Base-by-base conservation (phyloP, 2,329 filamentous ascomycete genomes). In the Colletotrichum melonis region DNA sequence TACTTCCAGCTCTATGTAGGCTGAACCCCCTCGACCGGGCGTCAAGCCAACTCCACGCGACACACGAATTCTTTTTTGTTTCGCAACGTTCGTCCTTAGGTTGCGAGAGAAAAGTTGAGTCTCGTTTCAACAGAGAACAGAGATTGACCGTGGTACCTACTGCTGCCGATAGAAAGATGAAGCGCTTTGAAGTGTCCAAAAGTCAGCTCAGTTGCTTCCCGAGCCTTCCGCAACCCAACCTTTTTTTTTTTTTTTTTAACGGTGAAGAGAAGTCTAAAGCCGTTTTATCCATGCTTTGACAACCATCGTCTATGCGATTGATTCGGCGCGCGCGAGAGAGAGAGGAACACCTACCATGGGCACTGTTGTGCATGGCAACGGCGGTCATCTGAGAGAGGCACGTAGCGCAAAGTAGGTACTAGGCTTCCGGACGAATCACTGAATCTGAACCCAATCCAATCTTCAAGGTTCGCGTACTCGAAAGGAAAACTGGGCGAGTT, bases 161-260 rank as follows among this genome's bases (percentile, higher is more conserved):
- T 24, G 32, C 59, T 56, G 26, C 63, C 57, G 32, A 55, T 24
- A 12, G n/a, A 11, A 11, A 35, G 32, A 35, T 11, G 32, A 30
- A 64, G 63, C 64, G 69, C 69, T 67, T 57, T 56, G 69, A 56
- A 42, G 26, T 46, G 19, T 11, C 19, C 19, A 8, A 22, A 24
- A 56, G n/a, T 64, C 62, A 26, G 26, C 28, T 64, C 49, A 55
- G 9, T 49, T 55, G 24, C 63, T 56, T 55, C 12, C 69, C 69
- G 63, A 67, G 63, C 49, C 63, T 55, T 68, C 69, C 69, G 69
- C 26, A 68, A 49, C 49, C 24, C 64, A n/a, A 62, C 16, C 5
- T 6, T 26, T 26, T 26, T 26, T 2, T 26, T 26, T 26, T 26
- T 26, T 26, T 26, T 26, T 14, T 24, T 9, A 12, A 55, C 22